These are phyloP conservation scores for Camelina sativa DNA, from an alignment of 345 rosid species.

Conservation along the genomic window DNA sequence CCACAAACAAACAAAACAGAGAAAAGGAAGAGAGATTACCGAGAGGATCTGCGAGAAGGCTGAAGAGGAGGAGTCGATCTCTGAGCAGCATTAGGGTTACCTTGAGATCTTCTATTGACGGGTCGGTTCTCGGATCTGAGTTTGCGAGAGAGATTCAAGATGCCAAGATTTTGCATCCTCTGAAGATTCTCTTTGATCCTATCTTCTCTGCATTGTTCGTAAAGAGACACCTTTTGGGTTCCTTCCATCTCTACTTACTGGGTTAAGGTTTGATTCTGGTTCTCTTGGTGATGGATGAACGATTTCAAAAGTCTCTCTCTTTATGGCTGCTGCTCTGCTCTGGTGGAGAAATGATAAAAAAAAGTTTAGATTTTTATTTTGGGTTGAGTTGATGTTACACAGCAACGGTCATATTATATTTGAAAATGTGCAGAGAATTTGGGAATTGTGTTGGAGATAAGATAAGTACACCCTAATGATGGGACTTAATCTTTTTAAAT, in stretches of 20 bases:
- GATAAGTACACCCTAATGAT: conserved; percentile 9
- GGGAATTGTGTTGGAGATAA: conserved; percentile 14
- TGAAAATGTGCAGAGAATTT: conserved; percentile 11
- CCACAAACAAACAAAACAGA: background rate
- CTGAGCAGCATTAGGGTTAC: conserved; percentile 15
- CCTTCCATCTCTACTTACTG: background rate
- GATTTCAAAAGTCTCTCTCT: conserved; percentile 13
- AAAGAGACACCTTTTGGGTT: conserved; percentile 46
- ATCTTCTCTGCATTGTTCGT: conserved; percentile 77
- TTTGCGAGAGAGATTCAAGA: conserved; percentile 65
- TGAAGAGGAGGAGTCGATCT: conserved; percentile 39
- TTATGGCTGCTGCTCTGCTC: too few relatives aligned
- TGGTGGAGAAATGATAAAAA: background rate
- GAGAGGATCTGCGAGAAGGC: conserved; percentile 72
- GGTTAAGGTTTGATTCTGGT: conserved; percentile 9
- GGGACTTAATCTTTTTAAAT: background rate
- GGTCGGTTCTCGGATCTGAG: conserved; percentile 48
- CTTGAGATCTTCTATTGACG: conserved; percentile 45
- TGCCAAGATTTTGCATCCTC: conserved; percentile 74
- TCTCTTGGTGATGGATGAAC: background rate
- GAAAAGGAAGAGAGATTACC: conserved; percentile 47
- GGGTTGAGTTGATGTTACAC: background rate
- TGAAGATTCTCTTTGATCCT: conserved; percentile 77
- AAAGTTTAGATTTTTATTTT: conserved; percentile 15
- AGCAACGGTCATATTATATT: conserved; percentile 44